Percentiles rank a stretch among this genome's conserved stretches.
phyloP scores from a whole-genome alignment of 2,329 filamentous ascomycete genomes.

The Sporothrix globosa region DNA sequence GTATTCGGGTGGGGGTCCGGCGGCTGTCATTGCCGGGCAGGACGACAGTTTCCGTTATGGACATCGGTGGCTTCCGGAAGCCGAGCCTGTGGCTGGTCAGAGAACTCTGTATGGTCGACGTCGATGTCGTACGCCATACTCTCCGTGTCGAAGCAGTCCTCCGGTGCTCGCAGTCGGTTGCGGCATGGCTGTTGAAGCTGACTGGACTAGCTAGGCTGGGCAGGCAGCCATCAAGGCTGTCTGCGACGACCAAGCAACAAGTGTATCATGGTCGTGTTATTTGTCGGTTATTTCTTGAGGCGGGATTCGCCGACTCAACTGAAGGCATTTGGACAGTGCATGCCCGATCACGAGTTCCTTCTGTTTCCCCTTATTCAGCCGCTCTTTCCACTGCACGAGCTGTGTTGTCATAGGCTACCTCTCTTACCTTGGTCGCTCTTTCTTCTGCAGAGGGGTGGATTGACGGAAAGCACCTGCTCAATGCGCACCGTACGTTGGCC shows the following conservation, averaged over 20 bases:
- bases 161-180: too few species aligned
- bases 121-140: too few species aligned
- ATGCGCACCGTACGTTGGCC: conserved; percentile 4
- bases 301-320: background rate
- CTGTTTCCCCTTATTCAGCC: background rate
- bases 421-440: background rate
- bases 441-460: background rate
- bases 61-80: background rate
- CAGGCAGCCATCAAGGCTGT: too few species aligned
- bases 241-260: too few species aligned
- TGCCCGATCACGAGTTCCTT: conserved; percentile 4
- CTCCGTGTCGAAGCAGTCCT: too few species aligned
- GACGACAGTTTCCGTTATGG: background rate
- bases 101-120: too few species aligned
- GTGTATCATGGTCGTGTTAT: background rate
- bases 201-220: too few species aligned
- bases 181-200: too few species aligned
- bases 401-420: background rate
- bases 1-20: conserved; percentile 2
- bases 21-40: background rate
- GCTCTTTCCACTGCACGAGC: background rate
- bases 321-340: background rate
- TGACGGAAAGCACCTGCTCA: background rate
- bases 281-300: background rate
- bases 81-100: background rate